These are phyloP conservation scores for Fusarium torulosum DNA, from an alignment of 2,329 filamentous ascomycete genomes.

Conservation along the genomic window DNA sequence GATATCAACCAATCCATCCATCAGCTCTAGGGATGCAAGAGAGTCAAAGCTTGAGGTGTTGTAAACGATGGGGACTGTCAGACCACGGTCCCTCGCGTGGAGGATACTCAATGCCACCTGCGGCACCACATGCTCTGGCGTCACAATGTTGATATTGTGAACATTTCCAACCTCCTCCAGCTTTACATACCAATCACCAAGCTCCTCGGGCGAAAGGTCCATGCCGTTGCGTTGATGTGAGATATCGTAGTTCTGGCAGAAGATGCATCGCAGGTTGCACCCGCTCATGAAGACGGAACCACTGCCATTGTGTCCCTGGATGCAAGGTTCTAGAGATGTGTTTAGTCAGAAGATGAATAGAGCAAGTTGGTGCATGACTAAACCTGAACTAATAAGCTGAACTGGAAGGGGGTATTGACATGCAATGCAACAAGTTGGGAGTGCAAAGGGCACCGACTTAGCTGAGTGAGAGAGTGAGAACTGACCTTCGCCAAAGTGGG, in stretches of 20 bases:
- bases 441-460: background rate
- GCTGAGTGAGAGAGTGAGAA: slow-evolving; percentile 27
- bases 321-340: slow-evolving; percentile 74
- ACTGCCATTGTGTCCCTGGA: slow-evolving; percentile 84
- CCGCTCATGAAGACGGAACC: slow-evolving; percentile 86
- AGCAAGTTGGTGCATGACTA: background rate
- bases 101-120: slow-evolving; percentile 84
- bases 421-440: background rate
- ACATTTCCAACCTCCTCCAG: slow-evolving; percentile 82
- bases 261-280: slow-evolving; percentile 79
- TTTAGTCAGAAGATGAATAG: slow-evolving; percentile 10
- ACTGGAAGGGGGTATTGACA: slow-evolving; percentile 26
- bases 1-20: slow-evolving; percentile 86
- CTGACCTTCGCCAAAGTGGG: slow-evolving; percentile 82
- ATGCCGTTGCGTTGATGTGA: slow-evolving; percentile 84
- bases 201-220: slow-evolving; percentile 80
- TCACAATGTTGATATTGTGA: slow-evolving; percentile 93
- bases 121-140: slow-evolving; percentile 87
- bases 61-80: slow-evolving; percentile 82
- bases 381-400: background rate
- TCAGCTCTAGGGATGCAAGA: slow-evolving; percentile 74
- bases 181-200: slow-evolving; percentile 87
- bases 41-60: slow-evolving; percentile 88
- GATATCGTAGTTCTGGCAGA: slow-evolving; percentile 87
- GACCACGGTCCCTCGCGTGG: slow-evolving; percentile 75